Evolutionary conservation across 1,139 yeast genomes (phyloP), one percentile per base, ranked within the genome.

Genomic region (Scheffersomyces segobiensis): DNA sequence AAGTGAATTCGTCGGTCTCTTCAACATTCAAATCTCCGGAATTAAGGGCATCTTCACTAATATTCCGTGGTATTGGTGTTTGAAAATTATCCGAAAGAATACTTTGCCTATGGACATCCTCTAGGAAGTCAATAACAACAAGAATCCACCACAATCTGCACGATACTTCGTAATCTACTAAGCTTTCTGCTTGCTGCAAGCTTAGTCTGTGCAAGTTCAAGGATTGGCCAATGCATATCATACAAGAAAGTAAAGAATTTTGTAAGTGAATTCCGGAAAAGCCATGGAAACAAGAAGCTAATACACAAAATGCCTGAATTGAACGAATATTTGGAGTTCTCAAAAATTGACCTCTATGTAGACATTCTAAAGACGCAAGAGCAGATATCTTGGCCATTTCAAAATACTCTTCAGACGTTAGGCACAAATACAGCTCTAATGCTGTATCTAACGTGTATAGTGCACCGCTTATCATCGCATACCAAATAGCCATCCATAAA

Each of bases 91-190:
- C 22, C 19, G 50, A 17, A 20, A 48, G 20, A 18, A 48, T 48
- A 5, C n/a, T 48, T 20, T 48, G 24, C 20, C 76, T 57, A 50
- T 68, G 70, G 32, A 65, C 61, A 52, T 68, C 73, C 54, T 76
- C 77, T 50, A 67, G 65, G 80, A 80, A 76, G 59, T 76, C 80
- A 42, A 68, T 60, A 17, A 65, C 67, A 7, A 74, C 67, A 26
- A 75, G 63, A 1, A 68, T 52, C 79, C 78, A 76, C 75, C 78
- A 74, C n/a, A 71, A 63, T 39, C 74, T 52, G 24, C 74, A 63
- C 49, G 72, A 68, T 18, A 72, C 55, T 52, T 72, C 75, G 39
- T 67, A 60, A 39, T 71, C 71, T 26, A 65, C 54, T 54, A 61
- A 56, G 52, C 58, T 55, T 47, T 48, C 50, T 48, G 50, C 17